Percentiles rank a stretch among this genome's conserved stretches.
Evolutionary conservation across 306 rosid species (phyloP).

Genomic region (Lathyrus aphaca): DNA sequence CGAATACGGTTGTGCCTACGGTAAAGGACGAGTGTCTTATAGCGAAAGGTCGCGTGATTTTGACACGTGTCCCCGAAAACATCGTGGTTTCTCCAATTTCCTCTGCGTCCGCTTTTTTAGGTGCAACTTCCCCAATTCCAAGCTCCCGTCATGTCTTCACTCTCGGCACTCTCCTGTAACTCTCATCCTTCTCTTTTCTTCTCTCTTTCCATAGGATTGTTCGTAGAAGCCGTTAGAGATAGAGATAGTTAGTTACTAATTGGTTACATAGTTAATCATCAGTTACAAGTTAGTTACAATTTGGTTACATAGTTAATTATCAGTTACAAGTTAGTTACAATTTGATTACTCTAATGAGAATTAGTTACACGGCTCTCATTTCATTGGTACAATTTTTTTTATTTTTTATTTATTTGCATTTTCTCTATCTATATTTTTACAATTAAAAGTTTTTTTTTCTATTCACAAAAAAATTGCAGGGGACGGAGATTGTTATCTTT

Average conservation of each 20-base stretch:
- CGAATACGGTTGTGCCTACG: conserved; percentile 51
- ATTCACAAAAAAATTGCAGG: conserved; percentile 44
- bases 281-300: no score
- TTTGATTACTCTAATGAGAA: no score
- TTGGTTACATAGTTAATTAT: no score
- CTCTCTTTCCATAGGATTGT: not conserved
- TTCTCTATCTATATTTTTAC: no score
- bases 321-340: no score
- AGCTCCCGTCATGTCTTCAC: conserved; percentile 61
- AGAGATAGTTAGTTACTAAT: no score
- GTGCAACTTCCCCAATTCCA: conserved; percentile 50
- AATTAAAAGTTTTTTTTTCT: no score
- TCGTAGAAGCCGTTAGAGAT: not conserved
- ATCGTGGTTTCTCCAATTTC: conserved; percentile 46
- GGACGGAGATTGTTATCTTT: conserved; percentile 57
- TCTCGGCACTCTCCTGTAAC: conserved; percentile 65
- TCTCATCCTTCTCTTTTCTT: not conserved
- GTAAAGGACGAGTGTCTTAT: conserved; percentile 49
- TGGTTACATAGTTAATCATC: no score
- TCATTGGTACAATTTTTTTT: not conserved
- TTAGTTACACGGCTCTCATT: no score
- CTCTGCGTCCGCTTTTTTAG: conserved; percentile 58
- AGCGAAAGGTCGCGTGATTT: conserved; percentile 51
- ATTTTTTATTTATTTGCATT: not conserved
- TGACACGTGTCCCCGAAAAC: conserved; percentile 58